Conservation (phyloP, 345 rosid genomes). For the Hypericum perforatum region DNA sequence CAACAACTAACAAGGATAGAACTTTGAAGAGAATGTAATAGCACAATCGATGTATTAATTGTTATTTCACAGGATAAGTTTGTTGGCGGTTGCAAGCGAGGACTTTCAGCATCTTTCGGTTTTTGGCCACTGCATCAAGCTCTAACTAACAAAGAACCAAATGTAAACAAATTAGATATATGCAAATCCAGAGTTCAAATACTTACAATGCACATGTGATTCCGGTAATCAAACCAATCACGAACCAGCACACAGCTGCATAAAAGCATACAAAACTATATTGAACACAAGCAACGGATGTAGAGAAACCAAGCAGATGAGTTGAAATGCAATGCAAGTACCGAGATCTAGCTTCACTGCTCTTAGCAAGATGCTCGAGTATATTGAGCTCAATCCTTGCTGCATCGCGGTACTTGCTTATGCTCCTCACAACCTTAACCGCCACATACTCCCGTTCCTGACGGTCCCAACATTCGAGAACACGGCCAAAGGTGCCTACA, state of each 20-base stretch:
- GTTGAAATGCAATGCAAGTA: constrained; percentile 13
- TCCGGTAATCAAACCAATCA: constrained; percentile 67
- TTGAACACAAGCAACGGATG: neutral
- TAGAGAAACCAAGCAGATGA: neutral
- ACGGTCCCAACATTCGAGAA: constrained; percentile 83
- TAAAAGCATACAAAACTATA: constrained; percentile 7
- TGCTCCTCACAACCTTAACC: constrained; percentile 52
- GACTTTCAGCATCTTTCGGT: no score
- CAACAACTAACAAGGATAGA: no score
- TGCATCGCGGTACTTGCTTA: constrained; percentile 58
- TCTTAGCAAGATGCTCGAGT: constrained; percentile 47
- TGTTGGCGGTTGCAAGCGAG: no score
- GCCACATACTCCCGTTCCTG: constrained; percentile 56
- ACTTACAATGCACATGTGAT: constrained; percentile 74
- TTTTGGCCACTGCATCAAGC: constrained; percentile 2
- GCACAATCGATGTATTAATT: no score
- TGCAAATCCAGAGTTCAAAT: constrained; percentile 9
- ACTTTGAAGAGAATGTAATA: no score
- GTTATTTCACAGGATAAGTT: no score
- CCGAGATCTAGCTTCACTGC: constrained; percentile 45
- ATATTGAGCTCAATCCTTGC: constrained; percentile 71
- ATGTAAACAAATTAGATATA: constrained; percentile 4
- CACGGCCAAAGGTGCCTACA: constrained; percentile 88
- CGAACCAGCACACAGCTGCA: constrained; percentile 68
- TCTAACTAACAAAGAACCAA: neutral